Evolutionary conservation across 176 grass and related monocot genomes (phyloP).

Genomic region (Ensete glaucum): DNA sequence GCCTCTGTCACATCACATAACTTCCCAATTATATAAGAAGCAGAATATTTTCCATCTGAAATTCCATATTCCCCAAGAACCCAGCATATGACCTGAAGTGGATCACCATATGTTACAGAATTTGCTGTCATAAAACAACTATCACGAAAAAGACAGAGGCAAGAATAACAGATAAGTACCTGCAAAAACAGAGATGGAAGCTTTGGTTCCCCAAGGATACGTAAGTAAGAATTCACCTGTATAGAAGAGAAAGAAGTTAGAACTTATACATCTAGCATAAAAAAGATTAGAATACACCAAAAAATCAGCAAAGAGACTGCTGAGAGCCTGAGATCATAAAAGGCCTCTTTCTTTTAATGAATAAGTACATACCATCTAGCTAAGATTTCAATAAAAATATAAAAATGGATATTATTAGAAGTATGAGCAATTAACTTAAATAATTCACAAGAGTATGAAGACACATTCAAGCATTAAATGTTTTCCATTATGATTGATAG

Average conservation of each 20-base stretch:
- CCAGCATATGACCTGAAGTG: slow-evolving; percentile 93
- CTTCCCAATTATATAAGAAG: slow-evolving; percentile 87
- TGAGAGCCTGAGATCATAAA: background rate
- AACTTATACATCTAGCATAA: background rate
- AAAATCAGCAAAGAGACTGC: slow-evolving; percentile 6
- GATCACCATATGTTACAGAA: background rate
- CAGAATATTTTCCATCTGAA: slow-evolving; percentile 78
- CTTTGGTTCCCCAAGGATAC: slow-evolving; percentile 93
- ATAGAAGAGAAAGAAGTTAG: slow-evolving; percentile 21
- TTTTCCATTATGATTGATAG: too few species aligned
- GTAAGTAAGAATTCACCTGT: slow-evolving; percentile 91
- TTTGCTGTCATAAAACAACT: background rate
- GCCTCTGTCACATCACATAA: slow-evolving; percentile 94
- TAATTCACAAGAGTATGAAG: background rate
- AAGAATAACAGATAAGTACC: slow-evolving; percentile 37
- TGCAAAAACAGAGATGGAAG: slow-evolving; percentile 97
- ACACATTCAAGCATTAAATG: background rate
- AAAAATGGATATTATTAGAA: background rate
- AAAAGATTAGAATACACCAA: slow-evolving; percentile 10
- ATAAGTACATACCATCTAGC: background rate
- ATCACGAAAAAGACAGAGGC: slow-evolving; percentile 17
- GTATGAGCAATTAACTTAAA: background rate
- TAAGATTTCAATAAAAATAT: background rate
- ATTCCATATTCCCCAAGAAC: slow-evolving; percentile 97
- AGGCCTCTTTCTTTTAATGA: background rate